phyloP scores from a whole-genome alignment of 2,329 filamentous ascomycete genomes.

The Microdochium paspali region DNA sequence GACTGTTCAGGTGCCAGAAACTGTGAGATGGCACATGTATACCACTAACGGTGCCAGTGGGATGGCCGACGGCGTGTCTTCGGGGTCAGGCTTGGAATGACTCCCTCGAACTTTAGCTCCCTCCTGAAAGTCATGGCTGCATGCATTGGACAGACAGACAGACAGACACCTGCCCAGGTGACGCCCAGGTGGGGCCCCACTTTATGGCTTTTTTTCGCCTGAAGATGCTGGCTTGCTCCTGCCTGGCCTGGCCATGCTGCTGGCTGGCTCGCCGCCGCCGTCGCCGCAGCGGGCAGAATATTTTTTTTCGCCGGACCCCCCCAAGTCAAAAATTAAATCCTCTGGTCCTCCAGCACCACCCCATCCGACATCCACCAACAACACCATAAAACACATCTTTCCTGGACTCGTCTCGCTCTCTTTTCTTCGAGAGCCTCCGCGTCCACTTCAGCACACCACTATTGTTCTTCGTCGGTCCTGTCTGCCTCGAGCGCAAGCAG shows the following conservation, averaged over 20 bases:
- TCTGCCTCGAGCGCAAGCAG: conserved; percentile 13
- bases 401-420: conserved; percentile 14
- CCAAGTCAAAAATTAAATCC: conserved; percentile 4
- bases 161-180: background rate
- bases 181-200: background rate
- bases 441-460: conserved; percentile 4
- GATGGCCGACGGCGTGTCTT: too few species aligned
- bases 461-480: conserved; percentile 13
- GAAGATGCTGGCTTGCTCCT: background rate
- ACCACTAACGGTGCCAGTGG: too few species aligned
- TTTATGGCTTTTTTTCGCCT: background rate
- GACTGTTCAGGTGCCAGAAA: background rate
- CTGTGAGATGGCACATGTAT: too few species aligned
- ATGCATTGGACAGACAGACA: background rate
- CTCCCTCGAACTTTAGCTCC: too few species aligned
- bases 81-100: too few species aligned
- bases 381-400: conserved; percentile 3
- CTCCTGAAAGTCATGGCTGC: too few species aligned
- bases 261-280: background rate
- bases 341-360: conserved; percentile 10
- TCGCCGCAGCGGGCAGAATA: conserved; percentile 6
- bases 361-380: conserved; percentile 10
- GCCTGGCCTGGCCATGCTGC: background rate
- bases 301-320: conserved; percentile 18
- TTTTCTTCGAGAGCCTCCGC: conserved; percentile 12